phyloP scores from a whole-genome alignment of 225 moss, liverwort and hornwort species.

The Straminergon stramineum region DNA sequence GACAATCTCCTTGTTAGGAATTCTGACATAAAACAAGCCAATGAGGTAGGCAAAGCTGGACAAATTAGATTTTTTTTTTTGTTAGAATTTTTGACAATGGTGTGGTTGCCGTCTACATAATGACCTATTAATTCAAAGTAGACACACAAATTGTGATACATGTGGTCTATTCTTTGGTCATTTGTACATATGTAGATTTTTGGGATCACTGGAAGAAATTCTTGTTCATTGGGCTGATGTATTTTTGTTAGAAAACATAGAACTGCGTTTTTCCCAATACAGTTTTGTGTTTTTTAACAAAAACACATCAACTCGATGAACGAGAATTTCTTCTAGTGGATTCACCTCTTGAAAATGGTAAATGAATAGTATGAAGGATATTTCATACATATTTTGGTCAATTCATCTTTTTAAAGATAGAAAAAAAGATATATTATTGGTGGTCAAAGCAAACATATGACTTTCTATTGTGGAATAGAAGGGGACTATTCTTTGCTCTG shows the following conservation, averaged over 20 bases:
- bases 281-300: no score
- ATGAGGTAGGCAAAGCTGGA: rapidly evolving
- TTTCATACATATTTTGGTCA: background rate
- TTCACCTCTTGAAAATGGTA: rapidly evolving
- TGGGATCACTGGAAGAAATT: no score
- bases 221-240: no score
- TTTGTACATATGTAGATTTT: rapidly evolving
- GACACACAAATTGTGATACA: rapidly evolving
- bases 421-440: rapidly evolving
- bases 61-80: background rate
- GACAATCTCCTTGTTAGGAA: background rate
- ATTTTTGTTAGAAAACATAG: no score
- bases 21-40: rapidly evolving
- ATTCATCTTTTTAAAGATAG: background rate
- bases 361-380: background rate
- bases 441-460: background rate
- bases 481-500: background rate
- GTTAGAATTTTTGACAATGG: rapidly evolving
- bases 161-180: background rate
- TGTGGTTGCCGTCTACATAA: rapidly evolving
- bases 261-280: no score
- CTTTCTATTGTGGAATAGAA: rapidly evolving
- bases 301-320: no score
- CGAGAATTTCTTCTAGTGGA: no score
- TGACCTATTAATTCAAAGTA: background rate